Evolutionary conservation across 2,329 filamentous ascomycete genomes (phyloP).

Genomic region (Parafenestella ontariensis): DNA sequence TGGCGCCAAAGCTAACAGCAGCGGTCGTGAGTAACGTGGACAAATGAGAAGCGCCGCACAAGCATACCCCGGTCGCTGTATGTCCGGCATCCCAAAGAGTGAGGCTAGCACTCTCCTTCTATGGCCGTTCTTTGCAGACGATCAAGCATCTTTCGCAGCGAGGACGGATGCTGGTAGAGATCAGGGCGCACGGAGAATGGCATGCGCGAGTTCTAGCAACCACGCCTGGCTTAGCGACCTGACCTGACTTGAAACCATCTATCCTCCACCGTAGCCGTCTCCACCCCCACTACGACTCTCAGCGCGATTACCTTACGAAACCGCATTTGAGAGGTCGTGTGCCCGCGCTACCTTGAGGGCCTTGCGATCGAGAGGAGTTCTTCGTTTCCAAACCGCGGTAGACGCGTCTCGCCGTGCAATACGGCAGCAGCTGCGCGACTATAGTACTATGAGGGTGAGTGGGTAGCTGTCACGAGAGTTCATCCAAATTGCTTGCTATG

Average conservation of each 20-base stretch:
- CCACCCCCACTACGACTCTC: slow-evolving; percentile 35
- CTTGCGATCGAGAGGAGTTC: slow-evolving; percentile 14
- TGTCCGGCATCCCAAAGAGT: slow-evolving; percentile 34
- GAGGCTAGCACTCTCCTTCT: slow-evolving; percentile 40
- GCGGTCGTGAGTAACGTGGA: slow-evolving; percentile 42
- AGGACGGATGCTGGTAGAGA: slow-evolving; percentile 24
- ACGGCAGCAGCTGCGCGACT: slow-evolving; percentile 31
- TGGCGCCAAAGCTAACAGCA: slow-evolving; percentile 31
- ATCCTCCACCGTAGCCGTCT: slow-evolving; percentile 22
- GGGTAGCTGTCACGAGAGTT: slow-evolving; percentile 36
- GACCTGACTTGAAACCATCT: slow-evolving; percentile 32
- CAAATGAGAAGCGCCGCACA: slow-evolving; percentile 32
- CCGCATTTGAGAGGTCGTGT: slow-evolving; percentile 30
- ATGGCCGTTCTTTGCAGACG: slow-evolving; percentile 36
- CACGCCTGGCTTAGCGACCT: slow-evolving; percentile 22
- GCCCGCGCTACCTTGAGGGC: slow-evolving; percentile 23
- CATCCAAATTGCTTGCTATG: slow-evolving; percentile 3
- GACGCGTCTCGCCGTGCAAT: slow-evolving; percentile 20
- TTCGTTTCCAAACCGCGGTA: slow-evolving; percentile 22
- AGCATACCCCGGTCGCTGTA: slow-evolving; percentile 27
- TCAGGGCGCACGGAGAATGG: slow-evolving; percentile 26
- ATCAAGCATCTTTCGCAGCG: slow-evolving; percentile 34
- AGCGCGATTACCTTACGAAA: slow-evolving; percentile 31
- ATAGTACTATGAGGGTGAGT: slow-evolving; percentile 47
- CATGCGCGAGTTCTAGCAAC: slow-evolving; percentile 23